Conservation (phyloP, 2,329 filamentous ascomycete genomes). For the Aspergillus floridensis region DNA sequence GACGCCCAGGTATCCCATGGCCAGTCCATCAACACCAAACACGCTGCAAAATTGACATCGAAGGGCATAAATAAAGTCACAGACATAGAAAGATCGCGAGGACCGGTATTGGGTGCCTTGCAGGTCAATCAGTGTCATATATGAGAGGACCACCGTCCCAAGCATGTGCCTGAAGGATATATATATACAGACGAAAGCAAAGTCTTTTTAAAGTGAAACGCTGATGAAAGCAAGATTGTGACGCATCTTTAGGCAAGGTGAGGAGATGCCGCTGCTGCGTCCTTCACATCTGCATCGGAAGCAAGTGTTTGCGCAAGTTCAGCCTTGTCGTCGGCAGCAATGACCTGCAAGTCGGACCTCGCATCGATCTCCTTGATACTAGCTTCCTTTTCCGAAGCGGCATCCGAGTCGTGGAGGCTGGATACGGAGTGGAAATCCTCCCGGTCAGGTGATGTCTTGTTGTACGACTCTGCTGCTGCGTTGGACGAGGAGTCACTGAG, state of each 20-base stretch:
- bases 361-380: slow-evolving; percentile 7
- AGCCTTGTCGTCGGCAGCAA: background rate
- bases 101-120: background rate
- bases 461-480: slow-evolving; percentile 14
- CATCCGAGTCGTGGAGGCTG: slow-evolving; percentile 33
- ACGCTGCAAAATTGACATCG: slow-evolving; percentile 3
- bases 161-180: slow-evolving; percentile 3
- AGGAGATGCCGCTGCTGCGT: background rate
- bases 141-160: background rate
- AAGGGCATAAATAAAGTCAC: slow-evolving; percentile 1
- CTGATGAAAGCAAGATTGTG: background rate
- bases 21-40: slow-evolving; percentile 3
- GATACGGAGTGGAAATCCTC: slow-evolving; percentile 45
- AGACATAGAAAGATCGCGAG: background rate
- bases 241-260: background rate
- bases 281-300: background rate
- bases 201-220: background rate
- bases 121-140: background rate
- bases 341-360: background rate
- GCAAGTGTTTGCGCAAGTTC: background rate
- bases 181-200: slow-evolving; percentile 5
- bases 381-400: slow-evolving; percentile 11
- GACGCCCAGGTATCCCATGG: slow-evolving; percentile 16
- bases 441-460: slow-evolving; percentile 24
- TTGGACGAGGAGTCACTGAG: slow-evolving; percentile 14